Evolutionary conservation across 768 basidiomycete species (phyloP).

Genomic region (Pleurotus giganteus): DNA sequence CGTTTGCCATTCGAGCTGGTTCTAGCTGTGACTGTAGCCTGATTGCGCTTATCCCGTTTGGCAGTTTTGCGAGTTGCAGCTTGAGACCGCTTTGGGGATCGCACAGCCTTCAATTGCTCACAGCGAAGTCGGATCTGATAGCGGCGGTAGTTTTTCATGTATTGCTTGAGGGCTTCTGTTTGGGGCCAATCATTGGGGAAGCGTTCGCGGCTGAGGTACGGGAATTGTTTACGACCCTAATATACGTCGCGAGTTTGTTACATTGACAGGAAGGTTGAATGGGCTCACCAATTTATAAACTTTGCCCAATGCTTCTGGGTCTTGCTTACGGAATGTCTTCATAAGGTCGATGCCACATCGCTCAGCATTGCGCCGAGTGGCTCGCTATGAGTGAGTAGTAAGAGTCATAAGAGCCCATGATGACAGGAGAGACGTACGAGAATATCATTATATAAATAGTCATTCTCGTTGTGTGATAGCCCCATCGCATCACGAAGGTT

Average conservation of each 20-base stretch:
- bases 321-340: neutral
- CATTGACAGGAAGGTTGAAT: too few species aligned
- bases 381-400: too few species aligned
- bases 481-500: constrained; percentile 13
- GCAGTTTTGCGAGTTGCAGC: too few species aligned
- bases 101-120: too few species aligned
- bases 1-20: too few species aligned
- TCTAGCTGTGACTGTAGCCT: too few species aligned
- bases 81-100: too few species aligned
- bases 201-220: neutral
- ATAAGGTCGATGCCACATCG: constrained; percentile 2
- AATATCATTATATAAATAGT: constrained; percentile 7
- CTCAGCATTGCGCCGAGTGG: neutral
- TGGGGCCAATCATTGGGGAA: constrained; percentile 10
- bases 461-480: constrained; percentile 4
- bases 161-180: constrained; percentile 9
- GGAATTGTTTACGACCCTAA: constrained; percentile 8
- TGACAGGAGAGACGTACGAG: neutral
- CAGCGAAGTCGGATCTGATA: too few species aligned
- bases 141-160: constrained; percentile 4
- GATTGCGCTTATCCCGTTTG: too few species aligned
- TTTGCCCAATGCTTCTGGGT: neutral
- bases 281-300: constrained; percentile 6
- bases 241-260: neutral
- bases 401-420: too few species aligned